phyloP scores from a whole-genome alignment of 148 eudicot genomes.

The Gaultheria prostrata region DNA sequence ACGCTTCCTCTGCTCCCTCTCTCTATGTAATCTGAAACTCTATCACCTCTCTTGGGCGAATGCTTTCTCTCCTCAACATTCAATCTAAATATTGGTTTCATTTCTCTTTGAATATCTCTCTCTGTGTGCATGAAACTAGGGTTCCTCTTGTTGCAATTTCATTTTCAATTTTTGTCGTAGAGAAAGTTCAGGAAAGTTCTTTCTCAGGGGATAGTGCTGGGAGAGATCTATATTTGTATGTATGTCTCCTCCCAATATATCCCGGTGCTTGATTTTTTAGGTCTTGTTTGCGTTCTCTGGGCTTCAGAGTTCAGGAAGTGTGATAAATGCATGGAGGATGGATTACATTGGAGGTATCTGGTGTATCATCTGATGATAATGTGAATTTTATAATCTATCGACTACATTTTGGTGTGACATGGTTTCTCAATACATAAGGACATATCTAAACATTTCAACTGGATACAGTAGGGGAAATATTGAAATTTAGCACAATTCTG shows the following conservation, averaged over 20 bases:
- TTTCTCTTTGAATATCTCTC: not conserved
- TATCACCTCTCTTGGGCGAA: not conserved
- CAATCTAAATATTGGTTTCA: no score
- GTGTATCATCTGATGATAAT: not conserved
- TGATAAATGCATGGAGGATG: not conserved
- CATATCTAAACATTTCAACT: not conserved
- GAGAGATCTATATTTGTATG: not conserved
- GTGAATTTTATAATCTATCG: no score
- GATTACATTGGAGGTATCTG: not conserved
- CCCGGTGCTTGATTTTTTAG: no score
- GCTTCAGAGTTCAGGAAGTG: not conserved
- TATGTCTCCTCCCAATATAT: not conserved
- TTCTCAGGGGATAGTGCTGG: not conserved
- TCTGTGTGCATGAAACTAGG: not conserved
- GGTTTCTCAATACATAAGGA: not conserved
- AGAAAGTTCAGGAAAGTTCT: not conserved
- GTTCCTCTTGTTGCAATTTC: not conserved
- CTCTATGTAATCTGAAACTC: not conserved
- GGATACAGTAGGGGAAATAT: not conserved
- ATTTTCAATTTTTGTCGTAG: not conserved
- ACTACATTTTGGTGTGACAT: not conserved
- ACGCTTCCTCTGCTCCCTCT: no score
- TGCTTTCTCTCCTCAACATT: not conserved
- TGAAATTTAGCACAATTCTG: not conserved
- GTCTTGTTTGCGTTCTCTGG: not conserved